Evolutionary conservation across 2,329 filamentous ascomycete genomes (phyloP), one percentile per base, ranked within the genome.

Genomic region (Mollisia scopiformis): DNA sequence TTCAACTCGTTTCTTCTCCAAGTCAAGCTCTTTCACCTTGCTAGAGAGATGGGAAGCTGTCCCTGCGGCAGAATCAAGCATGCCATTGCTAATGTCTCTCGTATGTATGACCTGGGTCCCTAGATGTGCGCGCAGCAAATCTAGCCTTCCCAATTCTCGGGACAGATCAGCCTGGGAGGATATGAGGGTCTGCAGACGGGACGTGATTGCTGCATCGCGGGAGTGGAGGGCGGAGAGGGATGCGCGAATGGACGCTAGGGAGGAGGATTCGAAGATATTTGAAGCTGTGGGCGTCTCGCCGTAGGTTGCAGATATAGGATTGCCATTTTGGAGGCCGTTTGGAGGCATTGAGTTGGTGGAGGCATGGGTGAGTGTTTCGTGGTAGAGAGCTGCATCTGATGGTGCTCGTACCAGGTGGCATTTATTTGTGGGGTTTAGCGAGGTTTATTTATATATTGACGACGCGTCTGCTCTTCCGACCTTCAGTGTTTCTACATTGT

Each of bases 1-100:
- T 75, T 95, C 93, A 8, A 99, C 94, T 28, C 93, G 86, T 61
- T 88, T 88, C 80, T 98, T 96, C 77, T 99, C 94, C 59, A 92
- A 82, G 73, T 99, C 95, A 33, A 99, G 85, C 66, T 87, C 84
- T 74, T 91, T 93, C 58, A 99, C 95, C 56, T 93, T 91, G 71
- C 87, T 87, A 58, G 93, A 96, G 65, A 98, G 90, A 59, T 91
- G 87, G 57, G 88, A 88, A 3, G 95, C 95, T 33, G 93, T 98
- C 55, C 89, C 84, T 21, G 95, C 91, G 30, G 95, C 93, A 46
- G 88, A 86, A 41, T 92, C 88, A 62, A 99, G 88, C 91, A 97
- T 97, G 74, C 88, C 89, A 84, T 92, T 91, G 81, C 91, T 91
- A 72, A 99, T 89, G 47, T 88, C 83, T 64, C 94, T 87, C 14